Percentiles rank a stretch among this genome's conserved stretches.
Evolutionary conservation across 116 monocot genomes (phyloP).

Genomic region (Cymodocea nodosa): DNA sequence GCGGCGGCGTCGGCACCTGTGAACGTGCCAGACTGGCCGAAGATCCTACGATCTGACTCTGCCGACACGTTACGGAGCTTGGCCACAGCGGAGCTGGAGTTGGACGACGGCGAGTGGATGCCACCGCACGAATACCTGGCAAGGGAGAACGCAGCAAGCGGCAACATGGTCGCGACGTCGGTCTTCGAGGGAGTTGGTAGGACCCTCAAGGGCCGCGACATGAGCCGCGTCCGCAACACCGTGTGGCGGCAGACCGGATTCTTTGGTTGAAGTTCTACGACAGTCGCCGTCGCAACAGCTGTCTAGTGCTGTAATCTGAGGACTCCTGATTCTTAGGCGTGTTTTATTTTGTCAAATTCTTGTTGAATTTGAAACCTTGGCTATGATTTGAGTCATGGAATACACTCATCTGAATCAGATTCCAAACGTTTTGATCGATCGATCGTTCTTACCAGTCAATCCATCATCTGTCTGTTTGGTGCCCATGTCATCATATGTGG

Average conservation of each 20-base stretch:
- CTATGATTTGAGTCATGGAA: not conserved
- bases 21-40: constrained; percentile 42
- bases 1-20: constrained; percentile 34
- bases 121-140: constrained; percentile 75
- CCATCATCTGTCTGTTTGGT: not conserved
- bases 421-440: not conserved
- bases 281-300: not conserved
- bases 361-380: not conserved
- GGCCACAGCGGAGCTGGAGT: not conserved
- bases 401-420: constrained; percentile 3
- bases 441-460: constrained; percentile 2
- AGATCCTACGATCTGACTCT: constrained; percentile 9
- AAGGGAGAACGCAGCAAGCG: constrained; percentile 19
- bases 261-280: constrained; percentile 38
- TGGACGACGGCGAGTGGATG: constrained; percentile 34
- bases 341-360: not conserved
- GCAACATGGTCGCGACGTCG: constrained; percentile 32
- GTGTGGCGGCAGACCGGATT: constrained; percentile 89
- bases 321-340: not conserved
- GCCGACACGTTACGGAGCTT: not conserved
- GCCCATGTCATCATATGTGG: not conserved
- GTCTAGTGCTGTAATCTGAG: not conserved
- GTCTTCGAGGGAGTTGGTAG: constrained; percentile 75
- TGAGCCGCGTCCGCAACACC: constrained; percentile 76
- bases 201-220: constrained; percentile 82